Percentiles rank a stretch among this genome's conserved stretches.
Evolutionary conservation across 1,139 yeast species (phyloP).

Genomic region (Meyerozyma smithsonii): DNA sequence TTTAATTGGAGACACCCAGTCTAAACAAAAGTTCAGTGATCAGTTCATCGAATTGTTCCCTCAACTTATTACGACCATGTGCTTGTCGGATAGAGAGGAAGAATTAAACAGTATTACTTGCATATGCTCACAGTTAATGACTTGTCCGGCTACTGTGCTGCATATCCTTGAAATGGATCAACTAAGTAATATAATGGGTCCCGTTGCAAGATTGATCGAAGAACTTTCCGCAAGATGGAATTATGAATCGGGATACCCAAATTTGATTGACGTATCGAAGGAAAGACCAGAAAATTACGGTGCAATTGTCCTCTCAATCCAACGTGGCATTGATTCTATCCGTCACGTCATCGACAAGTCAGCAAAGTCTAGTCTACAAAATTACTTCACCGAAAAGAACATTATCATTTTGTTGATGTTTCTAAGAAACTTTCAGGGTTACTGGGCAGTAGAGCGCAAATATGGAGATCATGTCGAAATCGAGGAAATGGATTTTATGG

Average conservation of each 20-base stretch:
- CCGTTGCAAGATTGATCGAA: constrained; percentile 44
- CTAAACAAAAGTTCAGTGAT: constrained; percentile 44
- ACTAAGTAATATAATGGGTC: constrained; percentile 41
- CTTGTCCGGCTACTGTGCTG: constrained; percentile 56
- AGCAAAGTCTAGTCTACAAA: constrained; percentile 17
- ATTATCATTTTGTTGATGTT: constrained; percentile 37
- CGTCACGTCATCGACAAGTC: constrained; percentile 38
- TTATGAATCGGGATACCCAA: constrained; percentile 25
- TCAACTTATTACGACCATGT: constrained; percentile 41
- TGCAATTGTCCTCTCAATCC: constrained; percentile 17
- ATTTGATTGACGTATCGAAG: constrained; percentile 21
- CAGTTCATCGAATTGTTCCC: constrained; percentile 58
- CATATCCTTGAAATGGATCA: constrained; percentile 32
- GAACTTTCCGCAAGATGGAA: constrained; percentile 27
- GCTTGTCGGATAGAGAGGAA: constrained; percentile 61
- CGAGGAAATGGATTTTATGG: constrained; percentile 47
- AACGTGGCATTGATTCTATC: constrained; percentile 37
- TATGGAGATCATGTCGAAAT: constrained; percentile 65
- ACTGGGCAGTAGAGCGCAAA: constrained; percentile 51
- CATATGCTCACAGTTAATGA: constrained; percentile 57
- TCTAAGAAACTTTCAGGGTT: constrained; percentile 52
- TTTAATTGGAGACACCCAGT: constrained; percentile 42
- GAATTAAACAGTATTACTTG: constrained; percentile 50
- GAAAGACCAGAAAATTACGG: constrained; percentile 12
- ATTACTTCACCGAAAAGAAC: constrained; percentile 24